These are phyloP conservation scores for Talaromyces nanjingensis DNA, from an alignment of 495 filamentous ascomycete genomes.

Conservation along the genomic window DNA sequence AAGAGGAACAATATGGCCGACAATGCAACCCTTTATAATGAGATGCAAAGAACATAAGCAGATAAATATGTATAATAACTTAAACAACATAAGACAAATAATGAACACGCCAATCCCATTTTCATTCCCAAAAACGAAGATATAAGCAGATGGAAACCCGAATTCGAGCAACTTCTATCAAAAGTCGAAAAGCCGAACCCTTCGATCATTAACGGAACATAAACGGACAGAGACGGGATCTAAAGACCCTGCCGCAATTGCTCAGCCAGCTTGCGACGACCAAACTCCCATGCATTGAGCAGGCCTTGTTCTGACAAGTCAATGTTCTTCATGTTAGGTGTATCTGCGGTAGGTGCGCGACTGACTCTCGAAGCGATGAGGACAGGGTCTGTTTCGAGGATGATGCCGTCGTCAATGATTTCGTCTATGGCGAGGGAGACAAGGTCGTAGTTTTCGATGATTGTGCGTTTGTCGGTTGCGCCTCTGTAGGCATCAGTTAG, in stretches of 20 bases:
- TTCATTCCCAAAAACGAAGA: conserved; percentile 5
- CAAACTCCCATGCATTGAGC: conserved; percentile 91
- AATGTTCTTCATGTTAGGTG: conserved; percentile 78
- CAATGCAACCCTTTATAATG: background rate
- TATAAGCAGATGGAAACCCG: background rate
- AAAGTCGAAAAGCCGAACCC: conserved; percentile 2
- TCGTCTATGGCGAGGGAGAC: conserved; percentile 92
- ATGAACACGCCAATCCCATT: conserved; percentile 8
- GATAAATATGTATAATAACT: background rate
- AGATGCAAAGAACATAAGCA: background rate
- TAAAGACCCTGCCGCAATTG: conserved; percentile 63
- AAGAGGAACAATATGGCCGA: background rate
- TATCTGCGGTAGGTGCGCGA: conserved; percentile 85
- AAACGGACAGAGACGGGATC: conserved; percentile 9
- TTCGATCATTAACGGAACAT: background rate
- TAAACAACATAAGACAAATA: background rate
- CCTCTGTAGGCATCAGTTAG: conserved; percentile 45
- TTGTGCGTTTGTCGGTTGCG: conserved; percentile 92
- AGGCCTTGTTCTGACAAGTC: conserved; percentile 95
- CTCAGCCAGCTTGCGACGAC: conserved; percentile 86
- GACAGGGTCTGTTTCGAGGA: conserved; percentile 92
- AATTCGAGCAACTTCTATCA: conserved; percentile 5
- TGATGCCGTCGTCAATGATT: conserved; percentile 92
- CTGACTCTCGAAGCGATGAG: conserved; percentile 86
- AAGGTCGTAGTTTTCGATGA: conserved; percentile 95